These are phyloP conservation scores for Mycosphaerella arachidis DNA, from an alignment of 2,329 filamentous ascomycete genomes.

Conservation along the genomic window DNA sequence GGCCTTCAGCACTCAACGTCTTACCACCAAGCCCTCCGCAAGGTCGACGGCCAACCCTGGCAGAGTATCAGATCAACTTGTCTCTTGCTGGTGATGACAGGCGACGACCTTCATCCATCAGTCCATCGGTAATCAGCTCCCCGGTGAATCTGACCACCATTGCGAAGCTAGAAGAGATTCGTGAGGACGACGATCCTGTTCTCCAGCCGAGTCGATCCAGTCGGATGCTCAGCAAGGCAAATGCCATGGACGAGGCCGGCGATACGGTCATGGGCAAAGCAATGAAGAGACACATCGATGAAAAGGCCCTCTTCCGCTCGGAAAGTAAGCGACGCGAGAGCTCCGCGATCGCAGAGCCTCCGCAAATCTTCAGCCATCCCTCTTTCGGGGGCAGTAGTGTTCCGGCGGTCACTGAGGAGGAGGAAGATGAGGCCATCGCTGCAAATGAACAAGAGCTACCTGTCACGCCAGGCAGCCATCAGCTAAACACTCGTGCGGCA, in stretches of 20 bases:
- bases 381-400: constrained; percentile 4
- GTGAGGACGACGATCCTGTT: constrained; percentile 18
- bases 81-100: constrained; percentile 27
- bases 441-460: not conserved
- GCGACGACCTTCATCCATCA: constrained; percentile 24
- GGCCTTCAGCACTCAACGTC: not conserved
- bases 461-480: not conserved
- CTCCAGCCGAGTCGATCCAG: constrained; percentile 4
- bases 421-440: not conserved
- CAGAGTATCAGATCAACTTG: constrained; percentile 29
- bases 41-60: constrained; percentile 22
- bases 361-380: constrained; percentile 16
- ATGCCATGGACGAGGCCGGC: constrained; percentile 7
- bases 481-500: not conserved
- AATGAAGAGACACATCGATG: constrained; percentile 29
- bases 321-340: constrained; percentile 26
- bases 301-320: constrained; percentile 33
- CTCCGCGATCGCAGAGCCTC: not conserved
- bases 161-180: constrained; percentile 18
- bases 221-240: constrained; percentile 20
- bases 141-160: not conserved
- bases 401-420: constrained; percentile 5
- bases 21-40: not conserved
- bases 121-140: not conserved
- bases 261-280: constrained; percentile 31